Conservation (phyloP, 257 asterid species). For the Rauvolfia tetraphylla region DNA sequence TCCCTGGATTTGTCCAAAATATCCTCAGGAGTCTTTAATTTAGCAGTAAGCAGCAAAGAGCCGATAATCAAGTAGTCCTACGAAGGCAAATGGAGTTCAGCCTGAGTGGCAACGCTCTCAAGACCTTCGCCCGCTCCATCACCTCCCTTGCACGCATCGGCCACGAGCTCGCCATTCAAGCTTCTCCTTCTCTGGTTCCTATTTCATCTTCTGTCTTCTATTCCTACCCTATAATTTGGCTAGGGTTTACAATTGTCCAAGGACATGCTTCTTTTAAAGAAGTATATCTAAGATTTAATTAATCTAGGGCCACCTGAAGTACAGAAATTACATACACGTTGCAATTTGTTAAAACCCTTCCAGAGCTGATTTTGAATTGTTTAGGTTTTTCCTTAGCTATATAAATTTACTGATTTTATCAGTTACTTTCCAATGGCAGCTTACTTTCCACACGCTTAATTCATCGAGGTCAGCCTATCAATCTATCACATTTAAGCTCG, state of each 20-base stretch:
- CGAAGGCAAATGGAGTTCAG: constrained; percentile 58
- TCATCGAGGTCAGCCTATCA: constrained; percentile 90
- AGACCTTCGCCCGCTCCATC: constrained; percentile 77
- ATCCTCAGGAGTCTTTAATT: not conserved
- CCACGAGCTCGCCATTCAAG: constrained; percentile 77
- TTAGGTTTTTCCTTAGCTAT: not conserved
- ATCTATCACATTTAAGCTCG: constrained; percentile 69
- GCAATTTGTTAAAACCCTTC: not conserved
- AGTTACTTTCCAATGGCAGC: constrained; percentile 41
- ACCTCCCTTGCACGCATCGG: constrained; percentile 94
- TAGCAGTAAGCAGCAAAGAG: not conserved
- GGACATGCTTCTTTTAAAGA: not conserved
- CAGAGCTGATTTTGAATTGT: not conserved
- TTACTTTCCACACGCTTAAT: constrained; percentile 68
- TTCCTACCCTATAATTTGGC: not conserved
- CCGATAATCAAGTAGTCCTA: not conserved
- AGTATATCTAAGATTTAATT: not conserved
- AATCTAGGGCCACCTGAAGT: not conserved
- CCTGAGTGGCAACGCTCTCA: constrained; percentile 78
- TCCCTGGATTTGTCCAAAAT: not conserved
- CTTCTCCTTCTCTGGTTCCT: constrained; percentile 68
- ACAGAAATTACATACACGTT: not conserved
- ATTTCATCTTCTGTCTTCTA: not conserved
- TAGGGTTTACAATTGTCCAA: not conserved
- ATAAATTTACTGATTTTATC: not conserved